Evolutionary conservation across 2,329 filamentous ascomycete genomes (phyloP).

Genomic region (Bipolaris sorokiniana): DNA sequence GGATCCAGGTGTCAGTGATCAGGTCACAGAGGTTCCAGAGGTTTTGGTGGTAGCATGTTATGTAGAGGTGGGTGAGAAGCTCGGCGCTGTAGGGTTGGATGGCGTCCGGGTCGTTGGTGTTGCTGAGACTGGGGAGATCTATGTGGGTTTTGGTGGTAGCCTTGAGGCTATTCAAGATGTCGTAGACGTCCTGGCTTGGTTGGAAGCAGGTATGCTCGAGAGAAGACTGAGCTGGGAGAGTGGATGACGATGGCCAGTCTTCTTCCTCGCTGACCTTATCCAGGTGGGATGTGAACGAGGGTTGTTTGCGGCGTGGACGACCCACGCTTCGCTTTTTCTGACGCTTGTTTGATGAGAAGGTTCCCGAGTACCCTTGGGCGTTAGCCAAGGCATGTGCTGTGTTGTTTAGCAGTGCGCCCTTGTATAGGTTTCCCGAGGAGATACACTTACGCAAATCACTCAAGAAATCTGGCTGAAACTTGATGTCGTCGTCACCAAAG

Average conservation of each 20-base stretch:
- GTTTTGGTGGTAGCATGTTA: constrained; percentile 24
- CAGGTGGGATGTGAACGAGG: too few species aligned
- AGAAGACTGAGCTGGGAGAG: neutral
- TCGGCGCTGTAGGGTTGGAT: constrained; percentile 26
- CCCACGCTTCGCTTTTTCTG: neutral
- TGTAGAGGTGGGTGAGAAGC: constrained; percentile 35
- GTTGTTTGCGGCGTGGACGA: neutral
- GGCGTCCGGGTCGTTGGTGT: neutral
- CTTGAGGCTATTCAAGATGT: constrained; percentile 1
- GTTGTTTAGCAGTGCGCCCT: neutral
- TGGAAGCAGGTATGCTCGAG: neutral
- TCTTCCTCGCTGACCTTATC: neutral
- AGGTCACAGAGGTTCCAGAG: constrained; percentile 37
- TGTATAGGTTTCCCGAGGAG: neutral
- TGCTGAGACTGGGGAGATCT: constrained; percentile 27
- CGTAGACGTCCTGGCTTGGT: constrained; percentile 1
- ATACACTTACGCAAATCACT: constrained; percentile 2
- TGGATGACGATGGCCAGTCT: neutral
- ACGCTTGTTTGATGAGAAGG: neutral
- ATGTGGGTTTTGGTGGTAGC: constrained; percentile 7
- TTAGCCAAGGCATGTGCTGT: neutral
- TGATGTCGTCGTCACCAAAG: neutral
- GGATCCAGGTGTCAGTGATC: constrained; percentile 44
- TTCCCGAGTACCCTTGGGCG: neutral
- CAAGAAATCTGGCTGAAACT: neutral